Base-by-base conservation (phyloP, 345 rosid species). In the Clarkia xantiana region DNA sequence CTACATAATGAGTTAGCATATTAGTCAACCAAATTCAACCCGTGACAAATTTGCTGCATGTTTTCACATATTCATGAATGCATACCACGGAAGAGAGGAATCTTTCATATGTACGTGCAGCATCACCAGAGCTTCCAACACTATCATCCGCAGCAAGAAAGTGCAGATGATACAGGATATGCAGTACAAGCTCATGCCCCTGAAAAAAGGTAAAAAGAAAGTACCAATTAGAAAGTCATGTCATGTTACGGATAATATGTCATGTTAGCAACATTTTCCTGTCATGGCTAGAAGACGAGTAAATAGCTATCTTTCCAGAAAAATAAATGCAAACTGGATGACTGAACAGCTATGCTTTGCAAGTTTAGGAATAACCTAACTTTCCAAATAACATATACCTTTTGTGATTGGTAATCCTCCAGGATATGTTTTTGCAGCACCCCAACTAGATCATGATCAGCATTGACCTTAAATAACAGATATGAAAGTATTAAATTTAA, bases 121-220 rank as follows among this genome's bases (percentile, higher is more conserved):
- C 75, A 65, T 62, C 62, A 36, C 81, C 54, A 44, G 79, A 60
- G 47, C 56, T 74, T 56, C 62, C 78, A 75, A 44, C 76, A 25
- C 74, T 63, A 73, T 54, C 76, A 52, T 59, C 41, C 46, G 55
- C 64, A 52, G 65, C 66, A 48, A 83, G 74, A 41, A 88, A 79
- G 57, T 83, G 74, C 16, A 81, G 80, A 69, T 86, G 86, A 68
- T 86, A 86, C 47, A 91, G 76, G 56, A 80, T 65, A 60, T 91
- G 74, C 74, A 86, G 53, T 15, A 81, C 93, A 64, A 86, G 86
- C 58, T 91, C 94, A 54, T 84, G 96, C 53, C 96, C 98, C 98
- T 91, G 79, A n/a, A n/a, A n/a, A n/a, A n/a, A n/a, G n/a, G 55
- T 42, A 49, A 2, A 29, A 29, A 29, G 8, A 29, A 29, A 7